Base-by-base conservation (phyloP, 352 stramenopile genomes). In the Phytophthora vignae region DNA sequence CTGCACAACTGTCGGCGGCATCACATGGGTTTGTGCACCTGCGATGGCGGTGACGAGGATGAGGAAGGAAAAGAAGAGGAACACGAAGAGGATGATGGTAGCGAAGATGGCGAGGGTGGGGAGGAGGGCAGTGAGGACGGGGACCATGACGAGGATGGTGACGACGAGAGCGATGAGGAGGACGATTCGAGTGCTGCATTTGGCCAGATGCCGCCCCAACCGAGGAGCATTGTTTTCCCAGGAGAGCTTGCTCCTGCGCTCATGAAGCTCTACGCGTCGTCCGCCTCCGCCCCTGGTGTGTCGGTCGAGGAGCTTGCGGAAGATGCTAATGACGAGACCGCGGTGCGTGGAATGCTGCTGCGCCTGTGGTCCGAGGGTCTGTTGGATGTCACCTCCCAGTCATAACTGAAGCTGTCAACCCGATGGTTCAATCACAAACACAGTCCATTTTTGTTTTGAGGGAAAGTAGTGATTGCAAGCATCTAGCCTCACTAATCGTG, bases 21-120 rank as follows among this genome's bases (percentile, higher is more conserved):
- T 76, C 90, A 96, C 76, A 96, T 96, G 90, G 88, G 87, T 0
- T 19, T 86, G 25, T 96, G 90, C 71, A 84, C 74, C n/a, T 96
- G 89, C 44, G 61, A 70, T 8, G 72, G 66, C 22, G 67, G 67
- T n/a, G 65, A 80, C 10, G 75, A 78, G 17, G 66, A 76, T 31
- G 54, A 80, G 12, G 55, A 74, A 11, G 53, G 73, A 1, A 67
- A 80, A 2, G 46, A 67, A 3, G 60, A 68, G 8, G 74, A 71
- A 12, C 74, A 83, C 21, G 71, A 67, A 8, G 73, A 72, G 1
- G 77, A 71, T 5, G 70, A 64, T 9, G 42, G 15, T 49, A 80
- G 60, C 44, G 77, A 78, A 27, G 67, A 60, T 53, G 67, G 58
- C 25, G 64, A 76, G n/a, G 40, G 53, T 25, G 57, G 40, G 2